Conservation (phyloP, 1,284 basidiomycete genomes). For the Abortiporus biennis region DNA sequence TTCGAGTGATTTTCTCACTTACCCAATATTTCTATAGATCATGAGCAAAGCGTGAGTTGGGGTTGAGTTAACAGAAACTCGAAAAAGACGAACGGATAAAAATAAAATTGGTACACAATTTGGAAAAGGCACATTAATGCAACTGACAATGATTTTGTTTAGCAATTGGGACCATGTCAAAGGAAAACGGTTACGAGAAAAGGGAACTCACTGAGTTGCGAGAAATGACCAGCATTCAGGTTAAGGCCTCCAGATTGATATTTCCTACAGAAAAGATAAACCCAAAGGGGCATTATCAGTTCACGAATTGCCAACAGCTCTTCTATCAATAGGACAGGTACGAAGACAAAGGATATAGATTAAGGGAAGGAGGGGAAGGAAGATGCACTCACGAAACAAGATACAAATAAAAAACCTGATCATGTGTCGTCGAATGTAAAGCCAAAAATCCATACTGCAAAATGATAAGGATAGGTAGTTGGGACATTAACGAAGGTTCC, state of each 20-base stretch:
- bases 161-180: constrained; percentile 4
- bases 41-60: neutral
- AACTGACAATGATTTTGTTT: constrained; percentile 37
- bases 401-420: constrained; percentile 80
- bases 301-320: neutral
- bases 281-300: neutral
- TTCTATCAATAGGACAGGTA: too few relatives aligned
- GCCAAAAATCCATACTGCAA: constrained; percentile 77
- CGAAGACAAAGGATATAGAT: too few relatives aligned
- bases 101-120: constrained; percentile 78
- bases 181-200: neutral
- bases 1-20: neutral
- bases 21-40: neutral
- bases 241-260: constrained; percentile 69
- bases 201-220: constrained; percentile 61
- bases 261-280: constrained; percentile 36
- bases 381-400: constrained; percentile 64
- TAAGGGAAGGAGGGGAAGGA: neutral
- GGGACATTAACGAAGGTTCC: constrained; percentile 54
- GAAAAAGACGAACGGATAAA: constrained; percentile 67
- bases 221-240: constrained; percentile 73
- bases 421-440: constrained; percentile 77
- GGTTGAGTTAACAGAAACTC: neutral
- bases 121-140: constrained; percentile 78
- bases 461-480: constrained; percentile 67